Evolutionary conservation across 768 basidiomycete genomes (phyloP).

Genomic region (Trametes elegans): DNA sequence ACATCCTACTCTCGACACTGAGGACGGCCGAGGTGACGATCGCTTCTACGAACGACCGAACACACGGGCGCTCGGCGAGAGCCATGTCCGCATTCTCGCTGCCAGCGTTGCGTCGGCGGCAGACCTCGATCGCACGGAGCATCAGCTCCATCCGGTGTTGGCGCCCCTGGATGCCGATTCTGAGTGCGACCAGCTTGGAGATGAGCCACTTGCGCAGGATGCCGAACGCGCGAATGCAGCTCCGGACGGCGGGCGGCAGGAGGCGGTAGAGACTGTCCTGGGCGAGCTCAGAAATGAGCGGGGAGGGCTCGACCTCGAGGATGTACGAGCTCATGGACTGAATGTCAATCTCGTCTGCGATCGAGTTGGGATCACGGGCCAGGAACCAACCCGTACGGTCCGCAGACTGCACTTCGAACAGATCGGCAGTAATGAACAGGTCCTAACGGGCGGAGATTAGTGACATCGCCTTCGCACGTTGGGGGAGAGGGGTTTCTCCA

Average conservation of each 20-base stretch:
- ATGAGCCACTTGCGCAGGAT: conserved; percentile 81
- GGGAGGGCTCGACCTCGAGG: conserved; percentile 69
- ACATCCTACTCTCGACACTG: conserved; percentile 77
- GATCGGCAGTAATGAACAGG: conserved; percentile 71
- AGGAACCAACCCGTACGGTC: conserved; percentile 83
- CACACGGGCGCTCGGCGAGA: conserved; percentile 55
- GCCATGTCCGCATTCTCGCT: conserved; percentile 31
- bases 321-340: conserved; percentile 77
- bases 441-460: conserved; percentile 45
- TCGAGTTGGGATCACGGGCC: conserved; percentile 48
- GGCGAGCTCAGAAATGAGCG: conserved; percentile 64
- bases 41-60: conserved; percentile 80
- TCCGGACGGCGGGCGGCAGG: conserved; percentile 72
- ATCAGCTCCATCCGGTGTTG: conserved; percentile 73
- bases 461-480: conserved; percentile 1
- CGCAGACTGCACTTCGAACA: conserved; percentile 77
- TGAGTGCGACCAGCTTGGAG: conserved; percentile 62
- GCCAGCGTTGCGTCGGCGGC: conserved; percentile 59
- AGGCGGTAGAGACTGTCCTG: conserved; percentile 73
- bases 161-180: conserved; percentile 59
- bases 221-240: conserved; percentile 72
- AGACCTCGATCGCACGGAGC: conserved; percentile 70
- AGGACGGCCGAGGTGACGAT: conserved; percentile 72
- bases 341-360: conserved; percentile 69
- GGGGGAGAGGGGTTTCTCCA: neutral